Base-by-base conservation (phyloP, 768 basidiomycete genomes). In the Trametes cingulata region DNA sequence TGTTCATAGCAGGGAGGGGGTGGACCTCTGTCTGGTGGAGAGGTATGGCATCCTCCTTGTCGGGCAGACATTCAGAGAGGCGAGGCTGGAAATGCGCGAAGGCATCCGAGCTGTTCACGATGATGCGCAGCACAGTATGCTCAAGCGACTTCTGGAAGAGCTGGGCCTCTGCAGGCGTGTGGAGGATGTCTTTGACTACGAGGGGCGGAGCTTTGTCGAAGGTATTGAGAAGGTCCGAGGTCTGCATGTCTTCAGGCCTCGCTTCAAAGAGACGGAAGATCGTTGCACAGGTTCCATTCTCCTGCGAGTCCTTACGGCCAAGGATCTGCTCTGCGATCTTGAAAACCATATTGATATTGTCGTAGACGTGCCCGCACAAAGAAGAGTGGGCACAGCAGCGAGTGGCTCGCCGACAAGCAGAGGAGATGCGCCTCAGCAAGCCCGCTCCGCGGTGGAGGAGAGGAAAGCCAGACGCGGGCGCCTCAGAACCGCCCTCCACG, bases 231-330 rank as follows among this genome's bases (percentile, higher is more conserved):
- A 74, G 61, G 3, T 72, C 64, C 0, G 51, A 24, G 0, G 71
- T 60, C 7, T 61, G 36, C 63, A 78, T 63, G 48, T 76, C 68
- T 6, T 72, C 65, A 1, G 58, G 0, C 0, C 12, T 36, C 0
- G 73, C 76, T 1, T 68, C 62, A 15, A 53, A 72, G 0, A 78
- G 64, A 0, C 69, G 67, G 8, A 67, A 68, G 0, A 74, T 54
- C 0, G 77, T 78, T 1, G 71, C 71, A 59, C 74, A 76, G 0
- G 76, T 78, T 0, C 76, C 75, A 60, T 75, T 78, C 48, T 76
- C 71, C 37, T 72, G 71, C 1, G 75, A 43, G 61, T 73, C 72
- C 68, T 61, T 70, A 6, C 68, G 66, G 1, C 74, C 75, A 8
- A 77, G 50, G 4, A 72, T 58, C 53, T 77, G 75, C 56, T 77